phyloP scores from a whole-genome alignment of 805 yeast species.

The Nakazawaea ernobii region DNA sequence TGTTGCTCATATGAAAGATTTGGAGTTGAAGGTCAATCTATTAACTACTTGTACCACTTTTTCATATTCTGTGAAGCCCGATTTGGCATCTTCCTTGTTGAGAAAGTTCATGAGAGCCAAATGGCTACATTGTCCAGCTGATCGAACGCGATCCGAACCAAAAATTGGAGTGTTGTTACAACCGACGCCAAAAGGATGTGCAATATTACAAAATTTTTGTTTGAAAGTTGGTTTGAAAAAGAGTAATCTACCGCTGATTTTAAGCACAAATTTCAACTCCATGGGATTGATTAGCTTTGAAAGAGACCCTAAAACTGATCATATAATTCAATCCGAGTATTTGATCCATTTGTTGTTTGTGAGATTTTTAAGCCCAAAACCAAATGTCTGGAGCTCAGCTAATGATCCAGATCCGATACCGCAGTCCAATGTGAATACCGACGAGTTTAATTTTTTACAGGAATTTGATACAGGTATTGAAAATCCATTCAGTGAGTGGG shows the following conservation, averaged over 20 bases:
- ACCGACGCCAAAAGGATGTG: conserved; percentile 90
- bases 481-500: neutral
- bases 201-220: conserved; percentile 58
- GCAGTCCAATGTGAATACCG: too few species aligned
- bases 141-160: conserved; percentile 53
- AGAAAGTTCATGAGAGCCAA: conserved; percentile 53
- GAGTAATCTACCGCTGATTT: conserved; percentile 34
- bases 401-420: conserved; percentile 46
- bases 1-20: conserved; percentile 39
- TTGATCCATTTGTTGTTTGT: conserved; percentile 62
- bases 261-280: conserved; percentile 57
- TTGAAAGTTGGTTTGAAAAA: conserved; percentile 45
- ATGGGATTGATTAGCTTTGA: conserved; percentile 68
- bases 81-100: conserved; percentile 42
- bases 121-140: conserved; percentile 69
- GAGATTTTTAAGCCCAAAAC: conserved; percentile 55
- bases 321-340: conserved; percentile 54
- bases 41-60: conserved; percentile 47
- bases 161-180: conserved; percentile 47
- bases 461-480: neutral
- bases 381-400: conserved; percentile 65
- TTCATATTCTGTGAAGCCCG: conserved; percentile 46
- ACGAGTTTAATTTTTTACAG: neutral
- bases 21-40: conserved; percentile 43
- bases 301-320: conserved; percentile 52